Evolutionary conservation across 805 yeast species (phyloP).

Genomic region (Wickerhamomyces kurtzmanii): DNA sequence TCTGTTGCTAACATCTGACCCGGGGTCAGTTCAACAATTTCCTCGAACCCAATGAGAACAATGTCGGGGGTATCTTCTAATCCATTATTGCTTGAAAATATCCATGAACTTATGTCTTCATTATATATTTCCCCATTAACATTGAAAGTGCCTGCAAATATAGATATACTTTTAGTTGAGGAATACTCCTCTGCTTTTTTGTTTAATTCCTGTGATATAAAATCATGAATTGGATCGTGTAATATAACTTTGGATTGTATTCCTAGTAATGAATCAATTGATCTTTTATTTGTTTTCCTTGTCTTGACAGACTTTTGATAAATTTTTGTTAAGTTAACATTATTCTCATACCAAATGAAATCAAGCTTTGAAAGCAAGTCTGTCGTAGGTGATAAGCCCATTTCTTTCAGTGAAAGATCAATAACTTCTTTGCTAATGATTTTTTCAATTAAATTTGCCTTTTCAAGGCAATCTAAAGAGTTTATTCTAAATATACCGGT

Average conservation of each 20-base stretch:
- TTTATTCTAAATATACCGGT: conserved; percentile 86
- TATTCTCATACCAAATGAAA: conserved; percentile 88
- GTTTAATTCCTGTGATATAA: conserved; percentile 56
- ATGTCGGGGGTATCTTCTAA: conserved; percentile 46
- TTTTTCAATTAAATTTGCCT: conserved; percentile 67
- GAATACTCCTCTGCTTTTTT: conserved; percentile 45
- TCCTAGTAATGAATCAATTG: conserved; percentile 16
- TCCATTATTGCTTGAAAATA: conserved; percentile 46
- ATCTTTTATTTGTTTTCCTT: conserved; percentile 17
- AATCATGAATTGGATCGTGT: conserved; percentile 87
- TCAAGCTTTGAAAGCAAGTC: conserved; percentile 63
- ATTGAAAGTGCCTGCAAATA: conserved; percentile 83
- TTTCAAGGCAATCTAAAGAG: conserved; percentile 82
- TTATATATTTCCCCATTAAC: conserved; percentile 60
- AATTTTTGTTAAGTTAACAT: conserved; percentile 72
- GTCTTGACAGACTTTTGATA: conserved; percentile 36
- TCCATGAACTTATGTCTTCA: conserved; percentile 63
- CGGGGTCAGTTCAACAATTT: conserved; percentile 74
- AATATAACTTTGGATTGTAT: conserved; percentile 39
- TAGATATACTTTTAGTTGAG: conserved; percentile 43
- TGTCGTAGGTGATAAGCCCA: conserved; percentile 27
- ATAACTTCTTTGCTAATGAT: conserved; percentile 67
- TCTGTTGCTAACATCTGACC: conserved; percentile 80
- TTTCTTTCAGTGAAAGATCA: conserved; percentile 26
- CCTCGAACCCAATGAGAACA: conserved; percentile 81